Conservation (phyloP, 306 rosid genomes). For the Cicer bijugum region DNA sequence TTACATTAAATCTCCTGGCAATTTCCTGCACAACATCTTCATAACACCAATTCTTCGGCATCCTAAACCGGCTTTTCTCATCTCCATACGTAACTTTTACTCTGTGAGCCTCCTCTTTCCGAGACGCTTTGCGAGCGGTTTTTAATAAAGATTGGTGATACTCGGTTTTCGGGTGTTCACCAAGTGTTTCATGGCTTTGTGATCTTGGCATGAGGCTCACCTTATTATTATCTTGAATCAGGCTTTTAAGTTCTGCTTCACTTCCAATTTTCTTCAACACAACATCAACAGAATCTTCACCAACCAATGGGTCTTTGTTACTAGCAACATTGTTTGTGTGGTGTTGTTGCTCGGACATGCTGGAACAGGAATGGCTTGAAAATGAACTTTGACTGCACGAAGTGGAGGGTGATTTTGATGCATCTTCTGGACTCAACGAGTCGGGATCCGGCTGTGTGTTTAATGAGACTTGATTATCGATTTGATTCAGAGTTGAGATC, state of each 20-base stretch:
- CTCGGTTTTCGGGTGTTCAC: slow-evolving; percentile 48
- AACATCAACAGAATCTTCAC: slow-evolving; percentile 49
- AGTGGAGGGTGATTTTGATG: slow-evolving; percentile 71
- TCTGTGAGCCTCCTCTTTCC: slow-evolving; percentile 50
- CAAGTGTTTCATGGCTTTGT: slow-evolving; percentile 64
- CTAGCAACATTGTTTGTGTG: slow-evolving; percentile 41
- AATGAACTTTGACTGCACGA: slow-evolving; percentile 73
- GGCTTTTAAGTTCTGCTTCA: slow-evolving; percentile 65
- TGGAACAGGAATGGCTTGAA: slow-evolving; percentile 84
- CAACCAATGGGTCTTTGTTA: slow-evolving; percentile 49
- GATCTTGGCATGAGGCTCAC: slow-evolving; percentile 57
- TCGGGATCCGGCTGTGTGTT: slow-evolving; percentile 51
- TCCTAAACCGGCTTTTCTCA: slow-evolving; percentile 76
- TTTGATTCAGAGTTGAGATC: slow-evolving; percentile 61
- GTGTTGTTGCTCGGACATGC: slow-evolving; percentile 56
- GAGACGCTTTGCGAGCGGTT: slow-evolving; percentile 25
- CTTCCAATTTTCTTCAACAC: slow-evolving; percentile 70
- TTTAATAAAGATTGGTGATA: slow-evolving; percentile 31
- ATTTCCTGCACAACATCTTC: slow-evolving; percentile 68
- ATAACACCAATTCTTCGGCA: slow-evolving; percentile 58
- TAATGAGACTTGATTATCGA: slow-evolving; percentile 53
- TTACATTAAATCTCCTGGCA: slow-evolving; percentile 61
- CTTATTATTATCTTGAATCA: slow-evolving; percentile 43
- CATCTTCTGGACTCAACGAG: slow-evolving; percentile 54
- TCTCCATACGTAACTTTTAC: slow-evolving; percentile 81